phyloP scores from a whole-genome alignment of 176 grass and related monocot species.

The Carex pumila region DNA sequence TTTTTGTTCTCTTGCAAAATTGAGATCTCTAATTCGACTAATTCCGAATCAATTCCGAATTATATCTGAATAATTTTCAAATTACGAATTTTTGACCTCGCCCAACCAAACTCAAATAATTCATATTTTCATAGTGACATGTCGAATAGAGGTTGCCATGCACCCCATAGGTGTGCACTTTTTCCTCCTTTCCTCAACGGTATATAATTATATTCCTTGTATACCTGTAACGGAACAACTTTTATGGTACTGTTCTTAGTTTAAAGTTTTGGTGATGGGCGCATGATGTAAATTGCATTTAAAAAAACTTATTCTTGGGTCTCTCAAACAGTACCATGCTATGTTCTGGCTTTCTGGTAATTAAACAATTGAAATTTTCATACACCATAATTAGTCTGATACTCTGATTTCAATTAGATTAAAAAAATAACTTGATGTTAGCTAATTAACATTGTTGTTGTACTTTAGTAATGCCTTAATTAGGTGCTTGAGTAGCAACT shows the following conservation, averaged over 20 bases:
- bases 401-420: neutral
- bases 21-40: no score
- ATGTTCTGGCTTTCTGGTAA: conserved; percentile 2
- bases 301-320: conserved; percentile 9
- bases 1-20: no score
- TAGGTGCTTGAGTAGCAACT: neutral
- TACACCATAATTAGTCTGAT: neutral
- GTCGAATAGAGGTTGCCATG: conserved; percentile 1
- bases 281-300: conserved; percentile 16
- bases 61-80: no score
- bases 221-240: conserved; percentile 12
- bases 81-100: no score
- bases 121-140: no score
- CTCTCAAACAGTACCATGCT: conserved; percentile 17
- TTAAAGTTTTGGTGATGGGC: conserved; percentile 7
- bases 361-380: neutral
- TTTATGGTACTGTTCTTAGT: conserved; percentile 7
- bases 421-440: neutral
- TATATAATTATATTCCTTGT: neutral
- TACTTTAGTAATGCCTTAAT: neutral
- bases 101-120: no score
- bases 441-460: neutral
- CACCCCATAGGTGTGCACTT: conserved; percentile 4
- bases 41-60: no score
- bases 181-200: neutral